Conservation (phyloP, 805 yeast genomes). For the Pichia paraexigua region DNA sequence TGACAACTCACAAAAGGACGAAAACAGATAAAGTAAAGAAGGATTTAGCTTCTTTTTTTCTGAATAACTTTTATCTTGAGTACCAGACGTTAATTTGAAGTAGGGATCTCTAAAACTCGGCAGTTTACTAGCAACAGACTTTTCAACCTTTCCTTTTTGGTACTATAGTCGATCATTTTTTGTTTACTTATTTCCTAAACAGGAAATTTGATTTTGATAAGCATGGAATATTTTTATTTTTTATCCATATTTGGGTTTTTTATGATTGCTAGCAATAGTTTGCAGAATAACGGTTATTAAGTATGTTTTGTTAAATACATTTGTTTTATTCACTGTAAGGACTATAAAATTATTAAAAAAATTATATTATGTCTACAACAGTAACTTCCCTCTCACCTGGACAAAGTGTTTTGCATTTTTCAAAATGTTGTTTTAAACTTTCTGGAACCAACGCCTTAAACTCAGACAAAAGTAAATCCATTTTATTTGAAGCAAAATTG, state of each 20-base stretch:
- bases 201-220: neutral
- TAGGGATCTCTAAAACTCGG: neutral
- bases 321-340: too few species aligned
- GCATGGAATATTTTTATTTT: neutral
- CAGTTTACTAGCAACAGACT: neutral
- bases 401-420: conserved; percentile 3
- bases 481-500: neutral
- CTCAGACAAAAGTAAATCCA: conserved; percentile 1
- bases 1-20: neutral
- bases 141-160: neutral
- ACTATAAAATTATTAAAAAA: neutral
- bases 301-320: too few species aligned
- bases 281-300: neutral
- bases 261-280: too few species aligned
- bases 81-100: neutral
- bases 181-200: neutral
- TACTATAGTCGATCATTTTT: neutral
- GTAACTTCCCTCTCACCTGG: neutral
- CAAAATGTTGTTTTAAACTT: neutral
- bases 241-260: too few species aligned
- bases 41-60: neutral
- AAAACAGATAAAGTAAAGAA: too few species aligned
- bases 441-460: neutral
- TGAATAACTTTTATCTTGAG: neutral
- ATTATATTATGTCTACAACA: neutral